Evolutionary conservation across 2,329 filamentous ascomycete species (phyloP), one percentile per base, ranked within the genome.

Genomic region (Beauveria sp.): DNA sequence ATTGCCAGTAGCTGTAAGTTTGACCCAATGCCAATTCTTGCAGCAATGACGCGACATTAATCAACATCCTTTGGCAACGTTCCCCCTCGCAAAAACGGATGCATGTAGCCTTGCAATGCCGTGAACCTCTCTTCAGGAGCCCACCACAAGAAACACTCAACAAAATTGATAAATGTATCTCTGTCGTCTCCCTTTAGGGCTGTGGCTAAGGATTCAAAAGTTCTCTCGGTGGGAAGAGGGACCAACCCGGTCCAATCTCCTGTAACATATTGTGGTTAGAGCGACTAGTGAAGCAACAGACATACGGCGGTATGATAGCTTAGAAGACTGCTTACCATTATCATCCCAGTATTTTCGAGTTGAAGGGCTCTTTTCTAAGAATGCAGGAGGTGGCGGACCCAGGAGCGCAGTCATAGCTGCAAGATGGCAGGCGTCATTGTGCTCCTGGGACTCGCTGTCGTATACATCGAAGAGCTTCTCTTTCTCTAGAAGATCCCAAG

Each of bases 381-480:
- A 70, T 43, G 64, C 65, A 3, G 48, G 53, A 1, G 70, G 70
- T 8, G 70, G 71, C 1, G 69, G 69, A 1, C 71, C 70, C 28
- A 71, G 64, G 0, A 71, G 65, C 1, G 69, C 66, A 1, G 67
- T 68, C 63, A 73, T 71, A 20, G 66, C 65, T 18, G 69, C 71
- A 3, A 71, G 63, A 51, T 73, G 70, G 50, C 69, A 61, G 8
- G 69, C 67, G 8, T 71, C 64, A 51, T 73, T 72, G 1, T 57
- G 51, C 49, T 69, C 68, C 49, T 57, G 3, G 5, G 62, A 66
- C 2, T 66, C 63, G 7, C 50, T 9, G n/a, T 70, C 66, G 52
- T 69, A 70, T 7, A 69, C 51, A 0, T 55, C 42, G 34, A 73
- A 72, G 6, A 72, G 55, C 18, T 56, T 22, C 26, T 66, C 56